Evolutionary conservation across 1,139 yeast genomes (phyloP).

Genomic region (Blastobotrys niveus): DNA sequence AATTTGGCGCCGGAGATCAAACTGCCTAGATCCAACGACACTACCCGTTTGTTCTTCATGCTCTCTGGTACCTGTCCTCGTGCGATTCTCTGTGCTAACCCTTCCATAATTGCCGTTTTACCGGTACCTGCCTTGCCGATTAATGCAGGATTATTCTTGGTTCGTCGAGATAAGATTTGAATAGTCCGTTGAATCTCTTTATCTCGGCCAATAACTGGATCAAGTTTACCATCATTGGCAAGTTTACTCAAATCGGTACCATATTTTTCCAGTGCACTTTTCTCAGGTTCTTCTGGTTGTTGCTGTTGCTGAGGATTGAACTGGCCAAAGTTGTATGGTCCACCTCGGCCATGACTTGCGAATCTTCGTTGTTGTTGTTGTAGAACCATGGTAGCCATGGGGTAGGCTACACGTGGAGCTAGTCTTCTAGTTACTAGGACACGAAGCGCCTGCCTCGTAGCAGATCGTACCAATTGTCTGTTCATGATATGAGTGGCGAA

Average conservation of each 20-base stretch:
- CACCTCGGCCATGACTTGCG: conserved; percentile 10
- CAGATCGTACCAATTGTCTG: neutral
- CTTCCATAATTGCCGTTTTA: conserved; percentile 94
- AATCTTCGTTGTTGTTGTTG: neutral
- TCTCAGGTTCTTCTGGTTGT: conserved; percentile 21
- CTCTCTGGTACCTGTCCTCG: conserved; percentile 93
- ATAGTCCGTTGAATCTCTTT: conserved; percentile 90
- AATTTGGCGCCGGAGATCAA: conserved; percentile 91
- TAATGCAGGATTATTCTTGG: conserved; percentile 89
- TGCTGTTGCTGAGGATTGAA: conserved; percentile 2
- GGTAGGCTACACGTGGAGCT: conserved; percentile 1
- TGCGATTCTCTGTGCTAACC: conserved; percentile 86
- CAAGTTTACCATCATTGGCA: conserved; percentile 86
- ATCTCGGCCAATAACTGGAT: conserved; percentile 95
- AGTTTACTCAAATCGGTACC: conserved; percentile 85
- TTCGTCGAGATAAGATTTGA: conserved; percentile 84
- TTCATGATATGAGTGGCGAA: conserved; percentile 9
- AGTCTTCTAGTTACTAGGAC: neutral
- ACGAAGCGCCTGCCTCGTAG: conserved; percentile 5
- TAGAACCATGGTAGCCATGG: neutral
- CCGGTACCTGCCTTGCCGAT: conserved; percentile 98
- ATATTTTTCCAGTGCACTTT: conserved; percentile 72
- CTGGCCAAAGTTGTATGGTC: conserved; percentile 8
- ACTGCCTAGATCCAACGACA: conserved; percentile 81
- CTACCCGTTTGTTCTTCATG: conserved; percentile 75